Evolutionary conservation across 2,329 filamentous ascomycete species (phyloP).

Genomic region (Cladosporium velox): DNA sequence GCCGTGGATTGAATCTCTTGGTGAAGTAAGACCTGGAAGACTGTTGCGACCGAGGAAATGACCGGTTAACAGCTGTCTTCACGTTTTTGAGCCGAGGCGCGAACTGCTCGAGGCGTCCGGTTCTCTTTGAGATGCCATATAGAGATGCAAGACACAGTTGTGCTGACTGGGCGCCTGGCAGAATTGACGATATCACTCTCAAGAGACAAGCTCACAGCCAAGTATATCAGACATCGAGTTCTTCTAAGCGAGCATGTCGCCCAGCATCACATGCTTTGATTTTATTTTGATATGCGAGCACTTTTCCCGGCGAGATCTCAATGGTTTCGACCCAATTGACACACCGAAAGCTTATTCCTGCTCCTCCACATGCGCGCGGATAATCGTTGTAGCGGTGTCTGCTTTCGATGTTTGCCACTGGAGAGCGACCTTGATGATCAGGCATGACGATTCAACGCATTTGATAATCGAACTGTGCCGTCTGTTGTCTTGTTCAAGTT

Average conservation of each 20-base stretch:
- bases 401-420: not conserved
- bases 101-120: not conserved
- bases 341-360: not conserved
- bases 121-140: not conserved
- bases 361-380: slow-evolving; percentile 3
- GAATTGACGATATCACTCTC: not conserved
- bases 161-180: not conserved
- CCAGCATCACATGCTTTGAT: not conserved
- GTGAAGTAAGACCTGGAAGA: not conserved
- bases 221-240: not conserved
- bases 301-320: not conserved
- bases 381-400: not conserved
- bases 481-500: not conserved
- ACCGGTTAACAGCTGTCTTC: not conserved
- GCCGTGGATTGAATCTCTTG: not conserved
- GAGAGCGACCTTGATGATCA: not conserved
- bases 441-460: not conserved
- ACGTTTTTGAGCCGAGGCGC: not conserved
- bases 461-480: not conserved
- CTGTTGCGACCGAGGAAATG: not conserved
- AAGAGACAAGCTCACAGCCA: not conserved
- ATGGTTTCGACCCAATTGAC: not conserved
- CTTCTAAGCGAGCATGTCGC: not conserved
- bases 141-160: not conserved
- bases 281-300: not conserved